phyloP scores from a whole-genome alignment of 75 land plant species.

The Selaginella tamariscina region DNA sequence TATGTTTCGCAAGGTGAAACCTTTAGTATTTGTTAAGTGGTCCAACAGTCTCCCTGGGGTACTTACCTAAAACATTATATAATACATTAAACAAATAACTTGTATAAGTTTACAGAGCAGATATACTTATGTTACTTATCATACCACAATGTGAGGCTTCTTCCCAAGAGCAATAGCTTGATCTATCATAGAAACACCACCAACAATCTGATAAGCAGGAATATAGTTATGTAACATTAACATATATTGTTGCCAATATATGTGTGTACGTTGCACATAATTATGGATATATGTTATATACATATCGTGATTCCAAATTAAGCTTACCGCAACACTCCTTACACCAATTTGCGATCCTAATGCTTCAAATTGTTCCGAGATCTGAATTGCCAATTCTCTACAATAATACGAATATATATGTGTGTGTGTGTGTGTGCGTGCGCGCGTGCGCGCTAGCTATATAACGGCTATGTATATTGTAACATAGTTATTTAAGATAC shows the following conservation, averaged over 20 bases:
- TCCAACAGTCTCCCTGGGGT: slow-evolving; percentile 93
- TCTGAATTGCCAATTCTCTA: slow-evolving; percentile 94
- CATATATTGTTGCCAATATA: neutral
- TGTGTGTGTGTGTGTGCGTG: neutral
- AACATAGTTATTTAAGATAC: slow-evolving; percentile 5
- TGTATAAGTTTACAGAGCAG: neutral
- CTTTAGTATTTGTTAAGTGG: slow-evolving; percentile 88
- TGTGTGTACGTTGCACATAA: no score
- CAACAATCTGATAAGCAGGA: slow-evolving; percentile 51
- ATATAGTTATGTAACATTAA: neutral
- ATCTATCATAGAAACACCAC: slow-evolving; percentile 68
- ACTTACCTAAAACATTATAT: slow-evolving; percentile 38
- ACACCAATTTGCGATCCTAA: slow-evolving; percentile 73
- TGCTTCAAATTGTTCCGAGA: slow-evolving; percentile 89
- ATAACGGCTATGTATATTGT: no score
- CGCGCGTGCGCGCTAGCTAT: no score
- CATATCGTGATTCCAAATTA: no score
- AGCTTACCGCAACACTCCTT: slow-evolving; percentile 67
- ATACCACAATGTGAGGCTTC: slow-evolving; percentile 82
- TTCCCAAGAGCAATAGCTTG: slow-evolving; percentile 60
- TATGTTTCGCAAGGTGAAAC: slow-evolving; percentile 63
- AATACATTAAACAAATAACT: neutral
- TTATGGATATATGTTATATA: no score
- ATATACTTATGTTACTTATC: neutral
- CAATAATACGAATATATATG: slow-evolving; percentile 2